Evolutionary conservation across 1,284 basidiomycete species (phyloP).

Genomic region (Moniliophthora roreri): DNA sequence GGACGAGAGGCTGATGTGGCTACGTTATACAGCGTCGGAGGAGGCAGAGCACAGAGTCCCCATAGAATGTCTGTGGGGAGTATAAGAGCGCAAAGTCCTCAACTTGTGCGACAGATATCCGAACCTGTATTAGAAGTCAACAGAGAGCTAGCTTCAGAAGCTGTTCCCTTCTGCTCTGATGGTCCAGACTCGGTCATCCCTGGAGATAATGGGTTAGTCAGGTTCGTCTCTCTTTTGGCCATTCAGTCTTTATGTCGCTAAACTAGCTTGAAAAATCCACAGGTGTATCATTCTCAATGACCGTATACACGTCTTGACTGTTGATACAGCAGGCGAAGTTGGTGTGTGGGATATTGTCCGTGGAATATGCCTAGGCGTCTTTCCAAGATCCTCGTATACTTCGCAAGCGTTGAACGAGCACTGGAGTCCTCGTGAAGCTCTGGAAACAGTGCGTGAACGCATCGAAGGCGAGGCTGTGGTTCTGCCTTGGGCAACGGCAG

Average conservation of each 20-base stretch:
- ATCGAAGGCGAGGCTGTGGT: constrained; percentile 93
- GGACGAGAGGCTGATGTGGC: neutral
- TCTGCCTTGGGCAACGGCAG: constrained; percentile 83
- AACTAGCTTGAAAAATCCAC: neutral
- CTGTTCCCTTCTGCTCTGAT: neutral
- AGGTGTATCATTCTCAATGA: constrained; percentile 85
- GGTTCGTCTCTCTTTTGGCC: neutral
- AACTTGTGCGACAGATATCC: neutral
- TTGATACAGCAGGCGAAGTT: constrained; percentile 85
- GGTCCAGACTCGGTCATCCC: constrained; percentile 1
- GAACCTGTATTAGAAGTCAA: constrained; percentile 5
- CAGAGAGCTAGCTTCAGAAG: constrained; percentile 22
- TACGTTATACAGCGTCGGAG: neutral
- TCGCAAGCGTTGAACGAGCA: constrained; percentile 34
- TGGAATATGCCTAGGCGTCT: constrained; percentile 79
- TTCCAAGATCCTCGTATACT: neutral
- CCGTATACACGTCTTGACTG: constrained; percentile 87
- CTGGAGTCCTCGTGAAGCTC: constrained; percentile 73
- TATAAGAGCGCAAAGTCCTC: no score
- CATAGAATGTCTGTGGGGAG: no score
- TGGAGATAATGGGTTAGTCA: neutral
- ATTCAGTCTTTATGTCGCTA: neutral
- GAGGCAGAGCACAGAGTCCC: neutral
- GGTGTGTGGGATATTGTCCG: constrained; percentile 92
- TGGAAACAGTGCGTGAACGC: constrained; percentile 84